Evolutionary conservation across 2,329 filamentous ascomycete species (phyloP).

Genomic region (Chrysoporthe cubensis): DNA sequence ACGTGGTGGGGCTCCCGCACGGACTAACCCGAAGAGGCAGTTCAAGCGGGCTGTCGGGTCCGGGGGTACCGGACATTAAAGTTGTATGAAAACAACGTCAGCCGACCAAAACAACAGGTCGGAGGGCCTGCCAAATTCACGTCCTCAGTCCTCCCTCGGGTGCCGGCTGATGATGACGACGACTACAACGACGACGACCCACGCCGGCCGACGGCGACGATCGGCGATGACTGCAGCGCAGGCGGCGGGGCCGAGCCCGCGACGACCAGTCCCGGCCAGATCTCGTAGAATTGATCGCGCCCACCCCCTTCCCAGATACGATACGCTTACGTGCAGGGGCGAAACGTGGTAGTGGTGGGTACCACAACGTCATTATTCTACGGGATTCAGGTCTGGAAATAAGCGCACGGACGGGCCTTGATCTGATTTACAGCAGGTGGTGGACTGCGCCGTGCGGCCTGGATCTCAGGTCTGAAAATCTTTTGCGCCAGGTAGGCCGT

Average conservation of each 20-base stretch:
- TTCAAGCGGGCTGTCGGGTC: conserved; percentile 3
- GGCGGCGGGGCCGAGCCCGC: neutral
- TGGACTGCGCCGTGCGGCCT: neutral
- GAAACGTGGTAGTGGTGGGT: neutral
- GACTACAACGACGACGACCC: neutral
- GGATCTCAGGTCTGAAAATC: neutral
- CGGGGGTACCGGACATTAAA: neutral
- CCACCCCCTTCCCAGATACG: neutral
- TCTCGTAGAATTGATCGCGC: neutral
- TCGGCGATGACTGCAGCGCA: neutral
- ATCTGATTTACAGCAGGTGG: neutral
- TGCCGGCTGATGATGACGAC: neutral
- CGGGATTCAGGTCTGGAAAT: neutral
- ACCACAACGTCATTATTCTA: conserved; percentile 1
- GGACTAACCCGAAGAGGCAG: conserved; percentile 1
- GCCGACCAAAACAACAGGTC: neutral
- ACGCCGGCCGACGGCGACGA: neutral
- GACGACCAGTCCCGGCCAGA: neutral
- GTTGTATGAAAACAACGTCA: neutral
- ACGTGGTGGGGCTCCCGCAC: neutral
- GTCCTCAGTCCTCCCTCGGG: neutral
- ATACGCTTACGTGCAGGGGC: conserved; percentile 1
- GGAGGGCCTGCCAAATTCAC: neutral
- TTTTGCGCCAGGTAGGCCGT: too few species aligned
- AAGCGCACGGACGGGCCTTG: neutral